Percentiles rank a stretch among this genome's conserved stretches.
Conservation (phyloP, 139 green algal genomes). For the Chlorella sp. region DNA sequence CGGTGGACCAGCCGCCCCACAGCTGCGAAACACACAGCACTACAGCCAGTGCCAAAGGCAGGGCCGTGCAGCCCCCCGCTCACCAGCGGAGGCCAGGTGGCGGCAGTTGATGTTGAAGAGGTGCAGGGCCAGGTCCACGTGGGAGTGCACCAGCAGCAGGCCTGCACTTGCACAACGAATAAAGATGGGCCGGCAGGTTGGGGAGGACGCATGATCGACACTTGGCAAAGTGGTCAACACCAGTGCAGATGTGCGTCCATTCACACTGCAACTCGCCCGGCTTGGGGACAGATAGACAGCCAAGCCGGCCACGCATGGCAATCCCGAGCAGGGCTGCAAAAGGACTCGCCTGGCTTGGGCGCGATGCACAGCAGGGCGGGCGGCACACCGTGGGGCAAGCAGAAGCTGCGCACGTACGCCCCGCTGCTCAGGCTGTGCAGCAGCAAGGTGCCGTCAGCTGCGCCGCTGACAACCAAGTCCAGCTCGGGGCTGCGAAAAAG, state of each 20-base stretch:
- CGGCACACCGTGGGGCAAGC: constrained; percentile 12
- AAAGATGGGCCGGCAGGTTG: too few relatives aligned
- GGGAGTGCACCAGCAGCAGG: constrained; percentile 50
- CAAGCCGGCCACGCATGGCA: too few relatives aligned
- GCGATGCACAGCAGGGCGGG: constrained; percentile 10
- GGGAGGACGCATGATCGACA: too few relatives aligned
- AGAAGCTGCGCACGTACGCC: constrained; percentile 24
- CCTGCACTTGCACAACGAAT: constrained; percentile 18
- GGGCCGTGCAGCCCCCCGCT: not conserved
- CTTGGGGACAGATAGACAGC: too few relatives aligned
- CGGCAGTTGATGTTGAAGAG: constrained; percentile 56
- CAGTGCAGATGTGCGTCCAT: too few relatives aligned
- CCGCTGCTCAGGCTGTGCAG: constrained; percentile 68
- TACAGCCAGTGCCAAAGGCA: not conserved
- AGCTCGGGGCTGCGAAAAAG: constrained; percentile 44
- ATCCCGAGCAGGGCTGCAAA: not conserved
- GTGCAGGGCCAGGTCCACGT: constrained; percentile 51
- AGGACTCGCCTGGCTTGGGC: not conserved
- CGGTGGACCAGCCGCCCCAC: too few relatives aligned
- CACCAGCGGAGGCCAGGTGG: constrained; percentile 32
- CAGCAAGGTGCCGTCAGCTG: constrained; percentile 54
- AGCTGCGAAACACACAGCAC: not conserved
- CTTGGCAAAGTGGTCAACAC: too few relatives aligned
- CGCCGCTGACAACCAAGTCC: constrained; percentile 60
- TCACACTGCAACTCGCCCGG: too few relatives aligned